Conservation (phyloP, 345 rosid species). For the Sisymbrium irio region DNA sequence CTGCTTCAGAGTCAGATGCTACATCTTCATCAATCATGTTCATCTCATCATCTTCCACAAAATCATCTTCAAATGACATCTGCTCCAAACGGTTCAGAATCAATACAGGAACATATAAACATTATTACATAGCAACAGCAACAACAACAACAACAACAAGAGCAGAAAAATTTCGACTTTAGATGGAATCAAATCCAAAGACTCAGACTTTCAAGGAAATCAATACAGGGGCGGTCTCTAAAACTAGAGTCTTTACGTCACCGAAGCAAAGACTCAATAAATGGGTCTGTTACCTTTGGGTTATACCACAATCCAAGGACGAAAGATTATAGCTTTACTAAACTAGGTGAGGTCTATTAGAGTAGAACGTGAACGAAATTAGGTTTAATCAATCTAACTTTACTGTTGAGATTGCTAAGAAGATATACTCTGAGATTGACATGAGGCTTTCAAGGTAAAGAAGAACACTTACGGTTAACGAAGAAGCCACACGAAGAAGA, state of each 20-base stretch:
- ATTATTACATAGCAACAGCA: too few species aligned
- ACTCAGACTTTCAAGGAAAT: background rate
- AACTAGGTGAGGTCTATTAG: background rate
- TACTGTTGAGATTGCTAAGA: background rate
- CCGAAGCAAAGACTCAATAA: background rate
- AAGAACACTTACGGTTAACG: constrained; percentile 23
- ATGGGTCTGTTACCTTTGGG: background rate
- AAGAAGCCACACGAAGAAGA: constrained; percentile 3
- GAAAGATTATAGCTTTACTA: background rate
- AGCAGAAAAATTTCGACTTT: background rate
- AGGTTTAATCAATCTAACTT: background rate
- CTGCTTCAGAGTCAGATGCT: constrained; percentile 44
- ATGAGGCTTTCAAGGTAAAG: background rate
- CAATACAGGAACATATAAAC: background rate
- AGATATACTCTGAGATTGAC: background rate
- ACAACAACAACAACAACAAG: background rate
- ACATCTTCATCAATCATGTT: constrained; percentile 38
- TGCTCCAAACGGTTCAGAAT: background rate
- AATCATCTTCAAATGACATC: constrained; percentile 41
- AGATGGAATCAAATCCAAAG: background rate
- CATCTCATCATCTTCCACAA: constrained; percentile 42
- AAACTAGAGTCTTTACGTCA: background rate
- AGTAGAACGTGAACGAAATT: background rate
- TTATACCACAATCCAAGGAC: background rate
- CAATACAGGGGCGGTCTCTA: background rate